Percentiles rank a stretch among this genome's conserved stretches.
phyloP scores from a whole-genome alignment of 2,329 filamentous ascomycete species.

The Ophiostoma australiae region DNA sequence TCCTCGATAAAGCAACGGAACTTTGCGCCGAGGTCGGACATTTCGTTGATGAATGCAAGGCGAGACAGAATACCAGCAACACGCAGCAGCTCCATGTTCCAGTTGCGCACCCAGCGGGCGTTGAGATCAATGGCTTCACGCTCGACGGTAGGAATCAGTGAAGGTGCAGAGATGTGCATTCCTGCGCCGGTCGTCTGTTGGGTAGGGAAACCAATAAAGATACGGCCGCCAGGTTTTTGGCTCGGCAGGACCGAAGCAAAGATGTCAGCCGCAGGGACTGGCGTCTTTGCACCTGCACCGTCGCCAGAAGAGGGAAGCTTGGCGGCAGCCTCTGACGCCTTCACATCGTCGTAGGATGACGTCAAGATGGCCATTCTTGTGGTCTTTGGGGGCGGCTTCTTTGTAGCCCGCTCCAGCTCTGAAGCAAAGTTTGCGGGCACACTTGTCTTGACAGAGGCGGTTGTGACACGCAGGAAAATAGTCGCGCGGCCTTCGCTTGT shows the following conservation, averaged over 20 bases:
- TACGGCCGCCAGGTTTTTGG: constrained; percentile 73
- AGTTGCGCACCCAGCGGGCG: constrained; percentile 86
- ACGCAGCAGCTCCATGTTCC: constrained; percentile 91
- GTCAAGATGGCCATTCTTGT: constrained; percentile 85
- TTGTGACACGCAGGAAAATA: constrained; percentile 84
- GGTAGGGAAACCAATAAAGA: constrained; percentile 97
- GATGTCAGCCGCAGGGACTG: constrained; percentile 58
- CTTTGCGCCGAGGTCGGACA: constrained; percentile 66
- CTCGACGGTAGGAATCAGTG: constrained; percentile 94
- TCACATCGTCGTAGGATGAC: constrained; percentile 78
- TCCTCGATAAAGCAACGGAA: constrained; percentile 41
- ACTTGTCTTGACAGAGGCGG: constrained; percentile 73
- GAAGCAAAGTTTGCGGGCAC: constrained; percentile 67
- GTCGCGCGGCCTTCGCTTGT: constrained; percentile 66
- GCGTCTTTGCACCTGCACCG: constrained; percentile 43
- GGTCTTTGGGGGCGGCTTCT: constrained; percentile 87
- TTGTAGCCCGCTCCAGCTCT: constrained; percentile 91
- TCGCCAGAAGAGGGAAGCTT: constrained; percentile 22
- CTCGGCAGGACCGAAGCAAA: constrained; percentile 86
- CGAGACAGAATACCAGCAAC: constrained; percentile 86
- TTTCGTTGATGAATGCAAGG: constrained; percentile 82
- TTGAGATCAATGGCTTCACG: constrained; percentile 96
- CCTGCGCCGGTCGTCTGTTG: constrained; percentile 93
- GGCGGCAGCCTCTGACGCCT: constrained; percentile 50
- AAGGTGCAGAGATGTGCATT: constrained; percentile 91